phyloP scores from a whole-genome alignment of 352 stramenopile species.

The Phytopythium sindhum region DNA sequence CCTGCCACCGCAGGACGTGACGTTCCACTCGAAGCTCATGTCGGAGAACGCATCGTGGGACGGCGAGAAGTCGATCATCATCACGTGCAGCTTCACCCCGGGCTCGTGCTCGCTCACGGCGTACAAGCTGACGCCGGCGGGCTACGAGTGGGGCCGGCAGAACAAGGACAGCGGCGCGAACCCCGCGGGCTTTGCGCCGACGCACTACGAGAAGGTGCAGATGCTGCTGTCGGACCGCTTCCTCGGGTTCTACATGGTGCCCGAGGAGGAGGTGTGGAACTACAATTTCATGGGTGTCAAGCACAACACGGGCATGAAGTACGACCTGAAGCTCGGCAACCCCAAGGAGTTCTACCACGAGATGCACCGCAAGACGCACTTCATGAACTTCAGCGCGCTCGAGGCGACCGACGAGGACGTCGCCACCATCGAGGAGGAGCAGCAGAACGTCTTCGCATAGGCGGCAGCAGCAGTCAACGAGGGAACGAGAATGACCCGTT shows the following conservation, averaged over 20 bases:
- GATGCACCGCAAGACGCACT: slow-evolving; percentile 98
- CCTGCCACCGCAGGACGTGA: slow-evolving; percentile 95
- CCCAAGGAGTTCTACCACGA: slow-evolving; percentile 99
- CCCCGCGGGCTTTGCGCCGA: slow-evolving; percentile 93
- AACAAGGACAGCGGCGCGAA: slow-evolving; percentile 96
- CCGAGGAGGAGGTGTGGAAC: slow-evolving; percentile 98
- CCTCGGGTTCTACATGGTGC: slow-evolving; percentile 99
- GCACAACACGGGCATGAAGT: slow-evolving; percentile 97
- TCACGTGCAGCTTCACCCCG: slow-evolving; percentile 99
- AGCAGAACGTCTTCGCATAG: slow-evolving; percentile 83
- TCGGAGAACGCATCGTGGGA: slow-evolving; percentile 96
- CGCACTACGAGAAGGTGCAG: slow-evolving; percentile 99
- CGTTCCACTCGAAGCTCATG: slow-evolving; percentile 96
- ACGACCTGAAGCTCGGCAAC: slow-evolving; percentile 96
- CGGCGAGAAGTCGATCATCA: slow-evolving; percentile 97
- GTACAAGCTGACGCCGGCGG: slow-evolving; percentile 96
- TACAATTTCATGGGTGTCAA: slow-evolving; percentile 99
- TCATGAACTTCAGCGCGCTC: slow-evolving; percentile 98
- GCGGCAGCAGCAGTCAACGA: not conserved
- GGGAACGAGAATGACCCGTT: too few species aligned
- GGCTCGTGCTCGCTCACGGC: slow-evolving; percentile 98
- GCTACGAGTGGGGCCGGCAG: slow-evolving; percentile 98
- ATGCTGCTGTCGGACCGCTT: slow-evolving; percentile 99
- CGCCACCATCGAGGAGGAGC: slow-evolving; percentile 90
- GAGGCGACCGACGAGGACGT: slow-evolving; percentile 91